Conservation (phyloP, 2,329 filamentous ascomycete genomes). For the Neofusicoccum laricinum region DNA sequence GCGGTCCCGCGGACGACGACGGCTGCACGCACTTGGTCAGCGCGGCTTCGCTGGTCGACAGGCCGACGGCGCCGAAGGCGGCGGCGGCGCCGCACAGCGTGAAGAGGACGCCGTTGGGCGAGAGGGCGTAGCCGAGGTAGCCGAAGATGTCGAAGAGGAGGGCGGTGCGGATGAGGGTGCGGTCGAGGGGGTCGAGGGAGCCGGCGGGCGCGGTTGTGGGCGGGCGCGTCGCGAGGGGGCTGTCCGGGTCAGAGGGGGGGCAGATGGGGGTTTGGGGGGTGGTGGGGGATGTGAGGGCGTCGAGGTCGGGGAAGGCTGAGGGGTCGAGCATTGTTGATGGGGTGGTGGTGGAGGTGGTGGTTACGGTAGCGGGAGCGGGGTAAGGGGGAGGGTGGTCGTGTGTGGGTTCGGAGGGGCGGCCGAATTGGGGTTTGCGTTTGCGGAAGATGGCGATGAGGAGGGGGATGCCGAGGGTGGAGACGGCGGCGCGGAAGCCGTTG, state of each 20-base stretch:
- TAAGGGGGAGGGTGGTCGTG: not conserved
- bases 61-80: conserved; percentile 19
- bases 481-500: conserved; percentile 19
- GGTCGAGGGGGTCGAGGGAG: conserved; percentile 14
- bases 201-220: not conserved
- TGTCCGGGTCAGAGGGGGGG: not conserved
- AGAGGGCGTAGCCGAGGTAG: conserved; percentile 19
- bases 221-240: not conserved
- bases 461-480: conserved; percentile 18
- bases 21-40: conserved; percentile 18
- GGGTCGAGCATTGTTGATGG: not conserved
- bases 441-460: conserved; percentile 18
- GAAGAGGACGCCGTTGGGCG: conserved; percentile 19
- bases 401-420: not conserved
- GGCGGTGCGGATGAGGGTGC: conserved; percentile 13
- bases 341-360: not conserved
- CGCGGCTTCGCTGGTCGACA: conserved; percentile 18
- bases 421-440: not conserved
- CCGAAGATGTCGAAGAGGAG: conserved; percentile 18
- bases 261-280: not conserved
- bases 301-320: not conserved
- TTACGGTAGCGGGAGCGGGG: not conserved
- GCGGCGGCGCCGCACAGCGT: conserved; percentile 19
- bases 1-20: no score
- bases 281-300: not conserved